Percentiles rank a stretch among this genome's conserved stretches.
phyloP scores from a whole-genome alignment of 495 filamentous ascomycete genomes.

The Penicillium pancosmium region DNA sequence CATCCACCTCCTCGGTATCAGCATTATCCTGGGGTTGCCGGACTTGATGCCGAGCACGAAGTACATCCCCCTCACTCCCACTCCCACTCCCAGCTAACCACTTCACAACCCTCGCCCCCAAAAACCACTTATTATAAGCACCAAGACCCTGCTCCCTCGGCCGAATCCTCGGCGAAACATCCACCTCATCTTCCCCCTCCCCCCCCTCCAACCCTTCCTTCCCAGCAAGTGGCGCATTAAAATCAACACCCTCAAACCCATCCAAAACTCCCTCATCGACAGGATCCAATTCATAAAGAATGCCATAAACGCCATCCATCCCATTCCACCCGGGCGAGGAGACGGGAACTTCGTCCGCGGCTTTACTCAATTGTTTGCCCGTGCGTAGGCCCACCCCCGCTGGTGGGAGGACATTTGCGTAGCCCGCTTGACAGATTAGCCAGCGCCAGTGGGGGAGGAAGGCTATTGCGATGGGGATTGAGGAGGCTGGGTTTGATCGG shows the following conservation, averaged over 20 bases:
- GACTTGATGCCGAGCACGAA: too few species aligned
- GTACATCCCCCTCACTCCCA: slow-evolving; percentile 6
- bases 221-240: slow-evolving; percentile 14
- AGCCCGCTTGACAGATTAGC: slow-evolving; percentile 68
- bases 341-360: slow-evolving; percentile 20
- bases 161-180: slow-evolving; percentile 36
- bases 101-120: slow-evolving; percentile 32
- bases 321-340: slow-evolving; percentile 12
- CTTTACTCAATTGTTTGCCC: slow-evolving; percentile 22
- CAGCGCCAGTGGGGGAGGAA: slow-evolving; percentile 59
- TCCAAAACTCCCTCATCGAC: slow-evolving; percentile 43
- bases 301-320: slow-evolving; percentile 55
- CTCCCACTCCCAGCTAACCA: slow-evolving; percentile 41
- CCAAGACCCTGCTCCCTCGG: slow-evolving; percentile 39
- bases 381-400: slow-evolving; percentile 26
- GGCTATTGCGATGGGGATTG: slow-evolving; percentile 48
- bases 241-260: slow-evolving; percentile 46
- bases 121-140: slow-evolving; percentile 46
- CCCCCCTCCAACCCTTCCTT: slow-evolving; percentile 21
- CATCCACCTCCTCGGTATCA: slow-evolving; percentile 19
- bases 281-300: slow-evolving; percentile 58
- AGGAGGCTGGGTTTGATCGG: slow-evolving; percentile 51
- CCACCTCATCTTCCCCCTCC: slow-evolving; percentile 12
- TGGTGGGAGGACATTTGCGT: slow-evolving; percentile 66
- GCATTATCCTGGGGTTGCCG: too few species aligned